A percentile compares a stretch with the other conserved stretches of the same genome.
Evolutionary conservation across 2,329 filamentous ascomycete genomes (phyloP).

Genomic region (Cordyceps cicadae): DNA sequence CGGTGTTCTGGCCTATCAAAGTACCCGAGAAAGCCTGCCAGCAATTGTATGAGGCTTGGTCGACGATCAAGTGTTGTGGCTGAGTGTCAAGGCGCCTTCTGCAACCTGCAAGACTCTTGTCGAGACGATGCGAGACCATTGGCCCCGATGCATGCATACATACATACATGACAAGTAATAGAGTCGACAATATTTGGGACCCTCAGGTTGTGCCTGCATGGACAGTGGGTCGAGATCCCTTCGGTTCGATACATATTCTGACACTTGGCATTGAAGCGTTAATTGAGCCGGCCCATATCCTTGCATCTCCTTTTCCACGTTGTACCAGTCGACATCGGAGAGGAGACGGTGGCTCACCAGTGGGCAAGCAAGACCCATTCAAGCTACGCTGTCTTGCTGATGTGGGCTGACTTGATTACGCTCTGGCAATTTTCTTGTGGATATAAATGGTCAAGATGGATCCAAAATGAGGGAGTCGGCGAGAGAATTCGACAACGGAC

Average conservation of each 20-base stretch:
- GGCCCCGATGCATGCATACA: neutral
- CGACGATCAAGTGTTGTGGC: neutral
- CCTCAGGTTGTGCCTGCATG: neutral
- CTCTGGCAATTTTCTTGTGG: neutral
- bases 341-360: neutral
- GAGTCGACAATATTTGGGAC: neutral
- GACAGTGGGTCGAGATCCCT: conserved; percentile 10
- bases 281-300: neutral
- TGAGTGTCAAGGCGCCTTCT: neutral
- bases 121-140: neutral
- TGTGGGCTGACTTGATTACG: conserved; percentile 6
- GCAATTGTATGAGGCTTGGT: neutral
- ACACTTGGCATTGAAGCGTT: neutral
- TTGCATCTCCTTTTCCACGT: neutral
- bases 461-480: neutral
- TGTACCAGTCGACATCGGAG: neutral
- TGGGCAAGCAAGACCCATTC: neutral
- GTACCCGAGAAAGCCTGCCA: neutral
- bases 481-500: neutral
- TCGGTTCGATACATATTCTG: conserved; percentile 4
- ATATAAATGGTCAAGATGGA: neutral
- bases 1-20: neutral
- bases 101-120: neutral
- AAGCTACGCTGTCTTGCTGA: neutral
- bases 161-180: neutral